Evolutionary conservation across 176 grass and related monocot genomes (phyloP).

Genomic region (Aegilops tauschii): DNA sequence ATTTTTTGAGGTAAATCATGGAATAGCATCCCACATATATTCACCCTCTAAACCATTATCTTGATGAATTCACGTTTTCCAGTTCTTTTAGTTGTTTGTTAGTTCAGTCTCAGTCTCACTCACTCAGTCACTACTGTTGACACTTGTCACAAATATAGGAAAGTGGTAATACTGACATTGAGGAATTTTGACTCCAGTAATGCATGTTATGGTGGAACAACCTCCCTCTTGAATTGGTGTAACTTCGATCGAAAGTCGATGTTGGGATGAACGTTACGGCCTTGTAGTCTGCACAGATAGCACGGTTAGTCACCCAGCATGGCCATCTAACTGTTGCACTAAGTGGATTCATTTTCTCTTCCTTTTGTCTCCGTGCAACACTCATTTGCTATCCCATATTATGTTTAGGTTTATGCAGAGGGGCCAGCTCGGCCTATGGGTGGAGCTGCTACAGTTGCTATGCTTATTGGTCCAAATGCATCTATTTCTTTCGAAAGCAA

Average conservation of each 20-base stretch:
- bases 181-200: conserved; percentile 90
- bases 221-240: conserved; percentile 89
- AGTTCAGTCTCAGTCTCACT: background rate
- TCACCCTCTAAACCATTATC: no score
- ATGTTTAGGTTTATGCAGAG: conserved; percentile 83
- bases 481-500: conserved; percentile 90
- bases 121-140: background rate
- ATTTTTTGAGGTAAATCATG: conserved; percentile 50
- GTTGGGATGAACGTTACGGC: conserved; percentile 82
- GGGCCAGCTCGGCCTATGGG: conserved; percentile 86
- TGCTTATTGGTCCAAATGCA: conserved; percentile 94
- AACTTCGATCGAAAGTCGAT: conserved; percentile 89
- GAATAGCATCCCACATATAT: background rate
- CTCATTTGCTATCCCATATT: background rate
- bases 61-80: background rate
- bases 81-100: background rate
- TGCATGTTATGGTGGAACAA: conserved; percentile 93
- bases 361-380: background rate
- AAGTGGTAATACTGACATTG: conserved; percentile 80
- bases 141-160: conserved; percentile 47
- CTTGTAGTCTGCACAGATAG: conserved; percentile 95
- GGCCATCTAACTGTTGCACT: background rate
- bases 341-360: conserved; percentile 4
- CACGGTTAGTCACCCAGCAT: conserved; percentile 49
- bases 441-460: conserved; percentile 87